A percentile compares a stretch with the other conserved stretches of the same genome.
Evolutionary conservation across 2,329 filamentous ascomycete genomes (phyloP).

Genomic region (Colletotrichum neosansevieriae): DNA sequence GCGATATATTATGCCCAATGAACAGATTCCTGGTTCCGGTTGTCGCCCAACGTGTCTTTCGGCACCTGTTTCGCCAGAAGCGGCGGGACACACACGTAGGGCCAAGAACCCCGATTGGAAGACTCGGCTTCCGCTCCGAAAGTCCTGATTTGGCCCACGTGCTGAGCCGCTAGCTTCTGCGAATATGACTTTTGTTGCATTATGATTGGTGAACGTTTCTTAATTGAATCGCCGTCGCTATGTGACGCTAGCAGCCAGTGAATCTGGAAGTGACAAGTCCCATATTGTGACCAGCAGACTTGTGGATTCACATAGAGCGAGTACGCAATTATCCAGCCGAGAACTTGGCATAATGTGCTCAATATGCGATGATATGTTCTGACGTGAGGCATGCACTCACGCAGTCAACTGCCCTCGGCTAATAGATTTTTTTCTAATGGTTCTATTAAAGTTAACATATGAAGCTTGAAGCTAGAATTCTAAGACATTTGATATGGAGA

Average conservation of each 20-base stretch:
- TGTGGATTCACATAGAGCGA: not conserved
- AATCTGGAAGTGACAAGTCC: not conserved
- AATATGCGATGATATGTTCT: not conserved
- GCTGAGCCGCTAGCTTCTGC: not conserved
- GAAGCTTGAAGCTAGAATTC: no score
- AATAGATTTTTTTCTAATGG: no score
- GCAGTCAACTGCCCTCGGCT: no score
- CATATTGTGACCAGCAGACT: not conserved
- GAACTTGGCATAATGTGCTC: not conserved
- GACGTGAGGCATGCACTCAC: not conserved
- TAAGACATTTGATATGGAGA: no score
- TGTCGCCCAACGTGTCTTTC: slow-evolving; percentile 3
- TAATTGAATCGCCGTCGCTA: not conserved
- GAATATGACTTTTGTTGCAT: not conserved
- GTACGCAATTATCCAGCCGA: slow-evolving; percentile 2
- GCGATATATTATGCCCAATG: slow-evolving; percentile 3
- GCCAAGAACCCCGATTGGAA: slow-evolving; percentile 32
- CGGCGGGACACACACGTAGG: slow-evolving; percentile 2
- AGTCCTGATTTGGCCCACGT: slow-evolving; percentile 4
- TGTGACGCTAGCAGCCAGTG: not conserved
- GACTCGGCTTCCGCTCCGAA: slow-evolving; percentile 18
- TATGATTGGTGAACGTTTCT: not conserved
- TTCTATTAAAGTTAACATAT: no score
- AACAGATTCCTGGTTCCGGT: not conserved
- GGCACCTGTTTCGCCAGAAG: slow-evolving; percentile 13